These are phyloP conservation scores for Dillenia suffruticosa DNA, from an alignment of 164 flowering plant species.

Conservation along the genomic window DNA sequence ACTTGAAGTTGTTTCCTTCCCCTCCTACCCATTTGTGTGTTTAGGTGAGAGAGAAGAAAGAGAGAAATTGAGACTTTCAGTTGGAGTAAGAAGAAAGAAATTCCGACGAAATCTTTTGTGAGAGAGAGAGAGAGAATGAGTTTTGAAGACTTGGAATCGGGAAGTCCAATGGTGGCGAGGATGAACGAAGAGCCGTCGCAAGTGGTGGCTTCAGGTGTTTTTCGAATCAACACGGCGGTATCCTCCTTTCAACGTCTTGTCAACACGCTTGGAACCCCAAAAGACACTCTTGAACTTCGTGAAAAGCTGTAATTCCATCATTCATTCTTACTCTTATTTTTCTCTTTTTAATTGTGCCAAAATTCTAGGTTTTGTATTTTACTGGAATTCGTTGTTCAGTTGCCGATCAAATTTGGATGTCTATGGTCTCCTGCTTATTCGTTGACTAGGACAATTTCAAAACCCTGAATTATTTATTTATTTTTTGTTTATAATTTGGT, in stretches of 20 bases:
- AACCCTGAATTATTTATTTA: not conserved
- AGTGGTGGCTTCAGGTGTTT: slow-evolving; percentile 56
- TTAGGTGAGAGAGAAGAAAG: no score
- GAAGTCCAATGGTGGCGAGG: slow-evolving; percentile 22
- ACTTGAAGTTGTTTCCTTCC: not conserved
- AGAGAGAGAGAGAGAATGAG: slow-evolving; percentile 34
- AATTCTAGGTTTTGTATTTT: not conserved
- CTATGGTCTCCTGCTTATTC: no score
- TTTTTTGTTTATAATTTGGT: not conserved
- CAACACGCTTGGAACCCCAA: slow-evolving; percentile 60
- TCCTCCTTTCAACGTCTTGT: slow-evolving; percentile 57
- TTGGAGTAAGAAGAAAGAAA: no score
- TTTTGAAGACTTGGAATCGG: slow-evolving; percentile 59
- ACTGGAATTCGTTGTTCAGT: slow-evolving; percentile 4
- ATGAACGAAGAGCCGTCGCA: slow-evolving; percentile 44
- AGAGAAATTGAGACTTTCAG: no score
- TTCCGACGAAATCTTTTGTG: not conserved
- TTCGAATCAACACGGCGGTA: slow-evolving; percentile 61
- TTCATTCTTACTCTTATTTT: not conserved
- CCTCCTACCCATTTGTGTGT: no score
- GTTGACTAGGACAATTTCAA: no score
- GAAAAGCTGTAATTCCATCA: slow-evolving; percentile 49
- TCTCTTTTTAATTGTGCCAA: not conserved
- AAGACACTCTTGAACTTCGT: slow-evolving; percentile 57
- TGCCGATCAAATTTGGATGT: not conserved